phyloP scores from a whole-genome alignment of 768 basidiomycete species.

The Auricularia heimuer region DNA sequence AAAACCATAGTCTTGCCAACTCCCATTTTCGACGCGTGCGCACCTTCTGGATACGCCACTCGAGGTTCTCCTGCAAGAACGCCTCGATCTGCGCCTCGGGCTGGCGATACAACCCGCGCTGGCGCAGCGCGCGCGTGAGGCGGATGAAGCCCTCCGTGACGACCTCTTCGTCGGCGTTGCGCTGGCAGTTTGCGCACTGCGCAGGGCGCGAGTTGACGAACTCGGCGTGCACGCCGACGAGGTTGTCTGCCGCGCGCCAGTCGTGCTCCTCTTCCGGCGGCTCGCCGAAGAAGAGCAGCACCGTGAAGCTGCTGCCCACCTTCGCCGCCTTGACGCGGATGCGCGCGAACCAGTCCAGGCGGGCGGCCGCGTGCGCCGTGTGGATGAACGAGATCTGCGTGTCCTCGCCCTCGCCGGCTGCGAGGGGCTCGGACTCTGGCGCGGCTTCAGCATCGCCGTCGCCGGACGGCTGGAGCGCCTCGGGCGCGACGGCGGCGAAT shows the following conservation, averaged over 20 bases:
- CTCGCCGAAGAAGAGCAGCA: constrained; percentile 38
- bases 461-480: not conserved
- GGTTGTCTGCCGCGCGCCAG: constrained; percentile 27
- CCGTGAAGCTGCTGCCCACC: constrained; percentile 32
- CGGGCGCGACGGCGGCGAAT: not conserved
- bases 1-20: not conserved
- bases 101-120: constrained; percentile 16
- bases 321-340: constrained; percentile 35
- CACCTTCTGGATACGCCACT: constrained; percentile 36
- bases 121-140: constrained; percentile 27
- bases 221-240: constrained; percentile 35
- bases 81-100: constrained; percentile 30
- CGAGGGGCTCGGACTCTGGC: not conserved
- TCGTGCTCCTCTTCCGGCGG: constrained; percentile 28
- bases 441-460: not conserved
- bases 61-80: constrained; percentile 30
- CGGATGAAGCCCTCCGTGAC: constrained; percentile 37
- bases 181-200: constrained; percentile 32
- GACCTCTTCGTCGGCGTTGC: constrained; percentile 12
- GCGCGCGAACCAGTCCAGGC: constrained; percentile 34
- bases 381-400: not conserved
- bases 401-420: not conserved
- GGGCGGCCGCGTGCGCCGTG: not conserved
- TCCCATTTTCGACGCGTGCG: not conserved
- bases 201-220: constrained; percentile 29